Evolutionary conservation across 331 rosid species (phyloP), one percentile per base, ranked within the genome.

Genomic region (Phaseolus coccineus): DNA sequence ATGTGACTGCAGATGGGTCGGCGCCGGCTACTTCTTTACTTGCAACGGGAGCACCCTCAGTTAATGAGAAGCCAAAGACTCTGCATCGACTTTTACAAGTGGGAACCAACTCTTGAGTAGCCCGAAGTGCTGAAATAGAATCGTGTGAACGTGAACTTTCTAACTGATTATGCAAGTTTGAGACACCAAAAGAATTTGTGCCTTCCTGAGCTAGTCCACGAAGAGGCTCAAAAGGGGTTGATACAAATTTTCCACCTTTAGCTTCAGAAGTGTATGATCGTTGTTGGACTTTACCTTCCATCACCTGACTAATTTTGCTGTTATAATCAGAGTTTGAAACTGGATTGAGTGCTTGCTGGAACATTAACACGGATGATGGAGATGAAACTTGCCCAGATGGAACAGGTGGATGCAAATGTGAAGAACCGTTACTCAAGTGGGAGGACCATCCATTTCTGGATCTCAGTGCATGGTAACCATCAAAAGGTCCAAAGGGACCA

Each of bases 1-100:
- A 80, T 40, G 91, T 8, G 48, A 78, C 63, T 31, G 88, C 62
- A 64, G 83, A 55, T 14, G 91, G 74, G 63, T 72, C 66, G 13
- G 77, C 84, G 15, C 71, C 84, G 15, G 76, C 84, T 46, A 46
- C 51, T 75, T 84, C 88, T 47, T 84, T 73, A 69, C 44, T 89
- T 35, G 91, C 85, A 62, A 72, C 70, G 22, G 74, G 74, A 47
- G 85, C 72, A 62, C 77, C 99, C 80, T 90, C 94, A 0, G 91
- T 90, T 84, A 96, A 82, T 24, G 93, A 91, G 80, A 96, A 96
- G 31, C 99, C 99, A 55, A 96, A 96, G 46, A 96, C 94, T 73
- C 92, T 93, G 89, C 99, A 96, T 87, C 89, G 88, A 75, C 87
- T 77, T 82, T 92, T 94, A 85, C 90, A 85, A 0, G 97, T 76